phyloP scores from a whole-genome alignment of 441 rosid genomes.

The Syzygium malaccense region DNA sequence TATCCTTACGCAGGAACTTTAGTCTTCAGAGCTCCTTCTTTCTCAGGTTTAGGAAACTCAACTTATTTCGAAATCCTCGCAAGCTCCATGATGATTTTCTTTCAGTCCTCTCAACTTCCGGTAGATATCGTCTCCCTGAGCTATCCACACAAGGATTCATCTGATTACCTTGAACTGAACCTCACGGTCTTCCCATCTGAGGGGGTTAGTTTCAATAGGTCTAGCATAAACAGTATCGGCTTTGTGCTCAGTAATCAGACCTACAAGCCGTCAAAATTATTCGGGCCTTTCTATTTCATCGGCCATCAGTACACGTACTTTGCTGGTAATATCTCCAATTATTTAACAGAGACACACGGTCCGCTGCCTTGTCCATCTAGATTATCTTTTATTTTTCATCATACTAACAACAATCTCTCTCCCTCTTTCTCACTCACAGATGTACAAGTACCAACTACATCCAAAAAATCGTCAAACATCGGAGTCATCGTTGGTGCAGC shows the following conservation, averaged over 20 bases:
- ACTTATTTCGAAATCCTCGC: constrained; percentile 23
- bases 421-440: not conserved
- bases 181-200: constrained; percentile 46
- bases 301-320: constrained; percentile 15
- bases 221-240: constrained; percentile 22
- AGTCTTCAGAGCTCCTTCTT: constrained; percentile 50
- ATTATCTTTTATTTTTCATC: not conserved
- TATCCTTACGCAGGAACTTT: constrained; percentile 53
- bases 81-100: constrained; percentile 6
- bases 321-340: constrained; percentile 24
- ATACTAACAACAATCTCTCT: not conserved
- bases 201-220: constrained; percentile 22
- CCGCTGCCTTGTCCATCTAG: not conserved
- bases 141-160: constrained; percentile 32
- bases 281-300: constrained; percentile 49
- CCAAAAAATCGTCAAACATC: constrained; percentile 25
- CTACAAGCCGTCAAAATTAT: constrained; percentile 40
- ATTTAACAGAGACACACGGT: not conserved
- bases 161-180: constrained; percentile 23
- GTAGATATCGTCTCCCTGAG: constrained; percentile 58
- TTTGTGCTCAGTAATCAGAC: constrained; percentile 44
- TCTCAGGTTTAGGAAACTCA: constrained; percentile 36
- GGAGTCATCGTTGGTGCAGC: constrained; percentile 54
- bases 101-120: constrained; percentile 24
- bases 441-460: not conserved